Evolutionary conservation across 164 flowering plant species (phyloP).

Genomic region (Piper betle): DNA sequence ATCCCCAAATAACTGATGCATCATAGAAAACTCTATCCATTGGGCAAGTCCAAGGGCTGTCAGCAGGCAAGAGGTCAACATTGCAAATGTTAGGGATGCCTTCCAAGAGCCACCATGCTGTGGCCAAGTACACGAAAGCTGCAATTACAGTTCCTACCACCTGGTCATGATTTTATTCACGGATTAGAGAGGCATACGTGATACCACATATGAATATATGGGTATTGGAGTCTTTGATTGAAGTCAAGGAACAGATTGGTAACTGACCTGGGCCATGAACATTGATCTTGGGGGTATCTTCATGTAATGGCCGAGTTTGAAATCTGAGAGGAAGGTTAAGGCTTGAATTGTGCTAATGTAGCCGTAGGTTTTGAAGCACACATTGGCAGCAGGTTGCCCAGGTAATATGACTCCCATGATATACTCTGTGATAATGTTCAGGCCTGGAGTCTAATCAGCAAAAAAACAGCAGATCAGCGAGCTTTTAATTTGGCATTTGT

Average conservation of each 20-base stretch:
- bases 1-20: no score
- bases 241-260: neutral
- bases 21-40: no score
- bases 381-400: conserved; percentile 78
- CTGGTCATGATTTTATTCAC: conserved; percentile 15
- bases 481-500: neutral
- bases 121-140: conserved; percentile 40
- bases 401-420: conserved; percentile 79
- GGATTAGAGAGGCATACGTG: neutral
- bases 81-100: conserved; percentile 38
- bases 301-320: conserved; percentile 97
- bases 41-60: no score
- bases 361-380: conserved; percentile 93
- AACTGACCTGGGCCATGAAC: conserved; percentile 84
- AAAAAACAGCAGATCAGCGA: neutral
- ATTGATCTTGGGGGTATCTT: conserved; percentile 88
- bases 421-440: conserved; percentile 76
- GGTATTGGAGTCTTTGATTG: no score
- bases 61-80: no score
- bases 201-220: no score
- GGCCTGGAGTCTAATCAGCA: conserved; percentile 40
- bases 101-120: conserved; percentile 90
- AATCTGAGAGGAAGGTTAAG: conserved; percentile 67
- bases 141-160: conserved; percentile 70
- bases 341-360: conserved; percentile 84